A percentile compares a stretch with the other conserved stretches of the same genome.
Conservation (phyloP, 1,284 basidiomycete species). For the Phylloboletellus chloephorus region DNA sequence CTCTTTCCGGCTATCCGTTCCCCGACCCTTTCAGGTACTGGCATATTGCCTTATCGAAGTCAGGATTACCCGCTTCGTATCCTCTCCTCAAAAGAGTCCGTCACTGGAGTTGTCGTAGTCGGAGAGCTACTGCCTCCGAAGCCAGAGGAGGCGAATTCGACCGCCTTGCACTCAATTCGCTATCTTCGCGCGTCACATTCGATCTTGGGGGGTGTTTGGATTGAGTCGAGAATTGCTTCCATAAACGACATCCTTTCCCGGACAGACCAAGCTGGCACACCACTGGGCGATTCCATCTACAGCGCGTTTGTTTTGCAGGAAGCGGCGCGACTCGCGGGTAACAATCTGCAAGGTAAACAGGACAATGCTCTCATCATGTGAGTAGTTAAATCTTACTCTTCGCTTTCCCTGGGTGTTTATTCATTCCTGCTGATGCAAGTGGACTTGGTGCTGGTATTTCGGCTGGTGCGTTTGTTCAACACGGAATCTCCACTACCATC, state of each 20-base stretch:
- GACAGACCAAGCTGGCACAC: slow-evolving; percentile 48
- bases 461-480: slow-evolving; percentile 64
- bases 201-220: slow-evolving; percentile 86
- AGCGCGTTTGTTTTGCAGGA: slow-evolving; percentile 83
- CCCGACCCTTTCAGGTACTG: slow-evolving; percentile 53
- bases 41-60: slow-evolving; percentile 48
- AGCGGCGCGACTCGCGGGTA: slow-evolving; percentile 63
- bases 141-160: slow-evolving; percentile 23
- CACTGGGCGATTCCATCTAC: slow-evolving; percentile 76
- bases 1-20: slow-evolving; percentile 40
- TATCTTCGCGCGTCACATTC: slow-evolving; percentile 87
- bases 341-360: slow-evolving; percentile 33
- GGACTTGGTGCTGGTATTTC: slow-evolving; percentile 84
- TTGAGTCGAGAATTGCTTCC: slow-evolving; percentile 44
- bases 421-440: slow-evolving; percentile 36
- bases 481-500: slow-evolving; percentile 64
- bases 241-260: slow-evolving; percentile 38
- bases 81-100: slow-evolving; percentile 62
- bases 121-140: slow-evolving; percentile 56
- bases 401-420: not conserved
- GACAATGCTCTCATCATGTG: slow-evolving; percentile 70
- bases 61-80: slow-evolving; percentile 57
- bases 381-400: slow-evolving; percentile 21
- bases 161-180: slow-evolving; percentile 51
- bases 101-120: slow-evolving; percentile 76